Evolutionary conservation across 805 yeast species (phyloP).

Genomic region (Clavispora asparagi): DNA sequence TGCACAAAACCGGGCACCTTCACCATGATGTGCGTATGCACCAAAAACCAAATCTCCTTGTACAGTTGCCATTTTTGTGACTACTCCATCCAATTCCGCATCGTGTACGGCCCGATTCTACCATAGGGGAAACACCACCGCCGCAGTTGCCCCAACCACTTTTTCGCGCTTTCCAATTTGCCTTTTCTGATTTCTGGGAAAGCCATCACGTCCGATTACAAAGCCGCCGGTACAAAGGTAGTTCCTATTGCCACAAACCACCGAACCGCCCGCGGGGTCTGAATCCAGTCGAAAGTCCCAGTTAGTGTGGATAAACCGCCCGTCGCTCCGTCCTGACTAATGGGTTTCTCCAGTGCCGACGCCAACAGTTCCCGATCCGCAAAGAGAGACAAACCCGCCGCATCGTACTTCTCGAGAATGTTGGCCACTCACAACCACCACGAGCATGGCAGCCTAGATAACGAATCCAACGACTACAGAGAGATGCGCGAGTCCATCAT

Average conservation of each 20-base stretch:
- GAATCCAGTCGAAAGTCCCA: neutral
- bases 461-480: constrained; percentile 28
- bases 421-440: constrained; percentile 4
- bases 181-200: neutral
- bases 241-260: neutral
- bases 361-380: constrained; percentile 5
- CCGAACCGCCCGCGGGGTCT: neutral
- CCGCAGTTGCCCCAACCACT: neutral
- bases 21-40: neutral
- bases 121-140: neutral
- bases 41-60: neutral
- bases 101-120: neutral
- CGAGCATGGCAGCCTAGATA: constrained; percentile 21
- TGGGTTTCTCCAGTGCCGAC: constrained; percentile 1
- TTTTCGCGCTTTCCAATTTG: neutral
- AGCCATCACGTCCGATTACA: neutral
- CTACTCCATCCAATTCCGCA: neutral
- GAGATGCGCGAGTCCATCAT: constrained; percentile 33
- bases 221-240: neutral
- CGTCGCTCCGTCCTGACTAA: neutral
- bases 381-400: constrained; percentile 11
- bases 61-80: neutral
- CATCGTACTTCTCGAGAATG: constrained; percentile 8
- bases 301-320: neutral
- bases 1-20: neutral